Conservation (phyloP, 768 basidiomycete species). For the Sporobolomyces phaffii region DNA sequence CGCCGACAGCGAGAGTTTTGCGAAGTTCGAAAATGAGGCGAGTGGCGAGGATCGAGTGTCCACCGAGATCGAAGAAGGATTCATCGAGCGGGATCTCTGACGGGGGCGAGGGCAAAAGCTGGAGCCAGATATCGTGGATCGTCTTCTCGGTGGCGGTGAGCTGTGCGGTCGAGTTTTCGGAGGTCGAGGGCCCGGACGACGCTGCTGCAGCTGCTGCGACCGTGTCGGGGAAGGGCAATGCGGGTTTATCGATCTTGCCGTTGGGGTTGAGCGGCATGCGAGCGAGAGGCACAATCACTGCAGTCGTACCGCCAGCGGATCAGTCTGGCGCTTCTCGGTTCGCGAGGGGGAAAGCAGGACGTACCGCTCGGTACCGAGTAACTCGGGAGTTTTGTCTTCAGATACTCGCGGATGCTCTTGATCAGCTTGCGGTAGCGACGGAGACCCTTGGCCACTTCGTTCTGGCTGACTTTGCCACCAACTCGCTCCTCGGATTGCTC, state of each 20-base stretch:
- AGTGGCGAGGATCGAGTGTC: slow-evolving; percentile 96
- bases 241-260: slow-evolving; percentile 97
- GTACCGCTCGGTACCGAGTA: slow-evolving; percentile 86
- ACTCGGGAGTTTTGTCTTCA: slow-evolving; percentile 91
- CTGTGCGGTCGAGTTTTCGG: slow-evolving; percentile 45
- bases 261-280: slow-evolving; percentile 98
- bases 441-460: slow-evolving; percentile 66
- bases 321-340: background rate
- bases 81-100: slow-evolving; percentile 72
- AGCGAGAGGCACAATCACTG: slow-evolving; percentile 87
- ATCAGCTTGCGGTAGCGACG: slow-evolving; percentile 78
- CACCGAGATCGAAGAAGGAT: slow-evolving; percentile 95
- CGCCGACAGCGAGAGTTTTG: slow-evolving; percentile 81
- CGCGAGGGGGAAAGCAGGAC: slow-evolving; percentile 46
- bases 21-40: slow-evolving; percentile 94
- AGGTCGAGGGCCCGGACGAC: slow-evolving; percentile 42
- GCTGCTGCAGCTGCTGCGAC: slow-evolving; percentile 56
- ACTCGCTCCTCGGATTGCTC: slow-evolving; percentile 52
- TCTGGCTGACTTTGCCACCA: slow-evolving; percentile 55
- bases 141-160: slow-evolving; percentile 68
- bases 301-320: background rate
- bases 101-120: slow-evolving; percentile 65
- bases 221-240: slow-evolving; percentile 96
- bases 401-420: slow-evolving; percentile 85
- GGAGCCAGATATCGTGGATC: slow-evolving; percentile 77